Evolutionary conservation across 2,329 filamentous ascomycete genomes (phyloP).

Genomic region (Blastomyces gilchristii): DNA sequence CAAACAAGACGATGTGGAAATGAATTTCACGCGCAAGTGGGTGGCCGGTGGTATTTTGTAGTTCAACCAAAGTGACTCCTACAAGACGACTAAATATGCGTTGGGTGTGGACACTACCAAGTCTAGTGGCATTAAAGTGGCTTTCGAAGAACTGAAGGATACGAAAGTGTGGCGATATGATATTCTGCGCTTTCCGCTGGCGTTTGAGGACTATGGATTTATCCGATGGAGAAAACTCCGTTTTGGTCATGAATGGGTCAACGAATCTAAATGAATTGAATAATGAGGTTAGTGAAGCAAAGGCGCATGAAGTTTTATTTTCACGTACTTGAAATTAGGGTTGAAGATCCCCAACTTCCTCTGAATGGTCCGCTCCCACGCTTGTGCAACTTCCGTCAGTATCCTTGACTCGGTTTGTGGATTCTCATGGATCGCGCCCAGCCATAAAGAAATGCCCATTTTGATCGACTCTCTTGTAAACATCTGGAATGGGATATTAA

Average conservation of each 20-base stretch:
- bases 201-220: conserved; percentile 61
- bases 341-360: conserved; percentile 74
- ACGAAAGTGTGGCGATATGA: conserved; percentile 76
- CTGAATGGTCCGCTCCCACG: conserved; percentile 79
- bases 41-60: conserved; percentile 62
- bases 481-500: conserved; percentile 82
- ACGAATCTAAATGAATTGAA: conserved; percentile 44
- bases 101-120: conserved; percentile 73
- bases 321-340: conserved; percentile 47
- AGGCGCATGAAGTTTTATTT: not conserved
- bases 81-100: conserved; percentile 73
- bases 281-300: conserved; percentile 11
- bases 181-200: conserved; percentile 68
- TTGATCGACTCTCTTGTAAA: conserved; percentile 96
- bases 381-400: conserved; percentile 73
- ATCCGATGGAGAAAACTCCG: conserved; percentile 89
- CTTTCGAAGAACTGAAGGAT: conserved; percentile 83
- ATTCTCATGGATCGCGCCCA: conserved; percentile 94
- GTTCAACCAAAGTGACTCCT: conserved; percentile 63
- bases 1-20: conserved; percentile 77
- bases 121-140: conserved; percentile 86
- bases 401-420: conserved; percentile 77
- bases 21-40: conserved; percentile 86
- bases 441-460: conserved; percentile 88
- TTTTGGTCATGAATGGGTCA: conserved; percentile 82